Percentiles rank a stretch among this genome's conserved stretches.
These are phyloP conservation scores for Phaeophleospora eucalypticola DNA, from an alignment of 2,329 filamentous ascomycete species.

Conservation along the genomic window DNA sequence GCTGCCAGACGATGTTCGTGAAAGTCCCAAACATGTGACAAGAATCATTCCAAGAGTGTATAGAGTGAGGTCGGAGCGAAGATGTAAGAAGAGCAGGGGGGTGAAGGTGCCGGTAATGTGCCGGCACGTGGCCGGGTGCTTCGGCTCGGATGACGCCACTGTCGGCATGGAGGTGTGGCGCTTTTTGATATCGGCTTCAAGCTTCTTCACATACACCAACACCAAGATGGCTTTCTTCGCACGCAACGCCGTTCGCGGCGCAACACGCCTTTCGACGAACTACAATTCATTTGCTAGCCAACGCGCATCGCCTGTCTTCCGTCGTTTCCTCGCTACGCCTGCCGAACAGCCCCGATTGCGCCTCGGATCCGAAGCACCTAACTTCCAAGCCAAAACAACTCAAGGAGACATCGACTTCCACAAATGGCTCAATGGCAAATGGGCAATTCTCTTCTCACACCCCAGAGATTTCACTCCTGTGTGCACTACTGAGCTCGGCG, in stretches of 20 bases:
- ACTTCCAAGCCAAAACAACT: conserved; percentile 80
- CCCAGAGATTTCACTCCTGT: conserved; percentile 88
- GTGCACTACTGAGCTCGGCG: conserved; percentile 92
- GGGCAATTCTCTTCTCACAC: conserved; percentile 81
- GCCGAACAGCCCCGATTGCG: conserved; percentile 32
- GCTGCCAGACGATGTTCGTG: no score
- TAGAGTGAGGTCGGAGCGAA: neutral
- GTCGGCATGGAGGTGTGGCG: no score
- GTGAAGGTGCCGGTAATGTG: no score
- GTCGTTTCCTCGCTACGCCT: conserved; percentile 15
- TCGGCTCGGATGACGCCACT: neutral
- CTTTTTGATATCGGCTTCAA: no score
- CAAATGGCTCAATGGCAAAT: conserved; percentile 69
- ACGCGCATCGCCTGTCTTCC: conserved; percentile 31
- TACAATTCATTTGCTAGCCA: conserved; percentile 18
- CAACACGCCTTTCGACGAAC: conserved; percentile 17
- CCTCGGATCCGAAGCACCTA: conserved; percentile 59
- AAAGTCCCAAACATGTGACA: no score
- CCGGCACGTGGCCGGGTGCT: no score
- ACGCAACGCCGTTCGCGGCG: conserved; percentile 18
- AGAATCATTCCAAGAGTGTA: no score
- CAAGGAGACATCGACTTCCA: conserved; percentile 74
- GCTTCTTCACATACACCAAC: no score
- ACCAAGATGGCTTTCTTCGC: conserved; percentile 11
- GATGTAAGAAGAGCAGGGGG: neutral